Percentiles rank a stretch among this genome's conserved stretches.
Conservation (phyloP, 2,329 filamentous ascomycete species). For the Arthrobotrys musiformis region DNA sequence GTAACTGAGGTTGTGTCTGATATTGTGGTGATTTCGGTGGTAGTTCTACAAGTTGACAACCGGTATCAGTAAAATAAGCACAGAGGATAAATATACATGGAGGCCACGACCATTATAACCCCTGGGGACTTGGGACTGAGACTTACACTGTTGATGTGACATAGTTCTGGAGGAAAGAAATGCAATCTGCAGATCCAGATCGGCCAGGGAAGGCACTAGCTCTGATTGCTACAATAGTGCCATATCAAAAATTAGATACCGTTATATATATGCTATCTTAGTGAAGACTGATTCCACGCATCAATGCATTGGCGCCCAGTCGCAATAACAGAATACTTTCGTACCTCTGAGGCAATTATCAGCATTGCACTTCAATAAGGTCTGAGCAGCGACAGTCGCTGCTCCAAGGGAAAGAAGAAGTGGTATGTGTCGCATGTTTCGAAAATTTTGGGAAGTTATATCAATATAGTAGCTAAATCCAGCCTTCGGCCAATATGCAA, state of each 20-base stretch:
- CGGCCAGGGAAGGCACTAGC: background rate
- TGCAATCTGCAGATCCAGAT: background rate
- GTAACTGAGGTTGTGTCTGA: background rate
- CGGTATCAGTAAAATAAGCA: background rate
- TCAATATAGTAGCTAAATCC: no score
- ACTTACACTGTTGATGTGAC: background rate
- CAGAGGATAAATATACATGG: background rate
- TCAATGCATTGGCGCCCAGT: no score
- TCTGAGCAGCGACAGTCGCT: background rate
- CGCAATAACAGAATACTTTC: background rate
- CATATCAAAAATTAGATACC: background rate
- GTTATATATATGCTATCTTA: background rate
- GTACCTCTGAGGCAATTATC: slow-evolving; percentile 9
- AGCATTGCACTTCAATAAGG: background rate
- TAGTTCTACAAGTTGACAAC: background rate
- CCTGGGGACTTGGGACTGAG: background rate
- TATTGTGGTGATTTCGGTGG: background rate
- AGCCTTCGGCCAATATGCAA: no score
- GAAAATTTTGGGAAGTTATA: background rate
- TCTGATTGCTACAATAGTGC: background rate
- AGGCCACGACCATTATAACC: background rate
- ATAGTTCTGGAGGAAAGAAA: background rate
- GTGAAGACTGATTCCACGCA: no score
- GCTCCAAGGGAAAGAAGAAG: background rate
- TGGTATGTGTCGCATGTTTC: background rate